Conservation (phyloP, 1,284 basidiomycete species). For the Apiotrichum akiyoshidainum region DNA sequence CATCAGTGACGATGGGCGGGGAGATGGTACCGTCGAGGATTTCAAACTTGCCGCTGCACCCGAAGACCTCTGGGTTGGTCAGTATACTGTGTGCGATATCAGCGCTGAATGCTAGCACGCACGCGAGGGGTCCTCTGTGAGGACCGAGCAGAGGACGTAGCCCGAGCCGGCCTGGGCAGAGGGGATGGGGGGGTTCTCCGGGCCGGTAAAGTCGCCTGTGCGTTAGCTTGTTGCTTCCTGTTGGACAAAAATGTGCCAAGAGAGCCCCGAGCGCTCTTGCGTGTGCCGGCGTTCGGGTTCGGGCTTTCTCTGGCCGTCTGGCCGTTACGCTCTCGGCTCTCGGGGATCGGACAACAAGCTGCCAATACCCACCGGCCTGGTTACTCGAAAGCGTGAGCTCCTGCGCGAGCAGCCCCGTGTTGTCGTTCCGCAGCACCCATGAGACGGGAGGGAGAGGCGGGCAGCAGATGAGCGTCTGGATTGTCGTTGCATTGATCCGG, state of each 20-base stretch:
- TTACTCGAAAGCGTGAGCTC: not conserved
- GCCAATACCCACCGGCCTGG: not conserved
- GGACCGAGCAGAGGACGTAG: not conserved
- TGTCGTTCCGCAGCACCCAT: not conserved
- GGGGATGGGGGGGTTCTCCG: not conserved
- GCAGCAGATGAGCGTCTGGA: conserved; percentile 7
- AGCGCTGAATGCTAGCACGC: too few relatives aligned
- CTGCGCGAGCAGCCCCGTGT: not conserved
- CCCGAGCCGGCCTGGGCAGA: not conserved
- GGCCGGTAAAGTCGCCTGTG: not conserved
- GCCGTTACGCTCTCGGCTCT: too few relatives aligned
- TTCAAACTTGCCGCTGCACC: not conserved
- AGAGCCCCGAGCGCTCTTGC: too few relatives aligned
- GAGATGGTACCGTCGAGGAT: not conserved
- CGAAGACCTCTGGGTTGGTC: not conserved
- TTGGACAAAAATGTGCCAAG: too few relatives aligned
- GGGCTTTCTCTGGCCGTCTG: too few relatives aligned
- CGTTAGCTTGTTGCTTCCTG: not conserved
- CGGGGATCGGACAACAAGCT: not conserved
- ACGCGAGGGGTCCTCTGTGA: not conserved
- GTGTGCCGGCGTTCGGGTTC: too few relatives aligned
- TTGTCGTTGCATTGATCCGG: not conserved
- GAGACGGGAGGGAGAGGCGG: not conserved
- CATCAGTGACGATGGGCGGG: not conserved
- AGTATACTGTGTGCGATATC: too few relatives aligned